Base-by-base conservation (phyloP, 805 yeast species). In the Candida broadrunensis region DNA sequence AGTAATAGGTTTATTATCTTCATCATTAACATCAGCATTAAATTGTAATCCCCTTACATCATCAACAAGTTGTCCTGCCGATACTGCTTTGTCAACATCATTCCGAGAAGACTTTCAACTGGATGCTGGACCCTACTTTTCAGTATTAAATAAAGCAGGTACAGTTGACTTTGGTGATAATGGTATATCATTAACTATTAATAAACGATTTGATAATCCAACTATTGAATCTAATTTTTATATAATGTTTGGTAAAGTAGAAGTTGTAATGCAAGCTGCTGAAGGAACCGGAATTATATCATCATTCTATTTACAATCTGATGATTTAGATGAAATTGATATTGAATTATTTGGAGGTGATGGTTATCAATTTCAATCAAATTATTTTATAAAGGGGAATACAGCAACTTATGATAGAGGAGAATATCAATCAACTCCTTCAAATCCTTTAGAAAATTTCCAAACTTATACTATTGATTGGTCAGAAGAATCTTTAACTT, bases 301-400 rank as follows among this genome's bases (percentile, higher is more conserved):
- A 0, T 82, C 93, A 2, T 79, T 89, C 50, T 87, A 83, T 48
- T 71, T 89, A 40, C 95, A 88, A 56, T 67, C 76, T 33, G 97
- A 90, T 59, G 96, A 85, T 54, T 69, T 83, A 48, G 97, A 90
- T 63, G 97, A 90, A 64, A 80, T 90, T 35, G 97, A 90, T 64
- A 56, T 85, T 36, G 97, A 90, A 61, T 85, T 93, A 82, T 71
- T 85, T 34, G 97, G 97, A 15, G 81, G 86, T 36, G 95, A 89
- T 56, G 70, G 70, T 19, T 72, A 78, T 32, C 83, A 87, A 57
- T 79, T 85, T 51, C 95, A 87, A 64, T 72, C 89, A 19, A 85
- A 85, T 58, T 90, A 63, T 61, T 89, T 88, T 67, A 78, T 88
- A 27, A 85, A 89, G 59, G 97, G 96, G 45, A 67, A 82, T 55